Conservation (phyloP, 2,329 filamentous ascomycete genomes). For the Geoglossum cookeanum region DNA sequence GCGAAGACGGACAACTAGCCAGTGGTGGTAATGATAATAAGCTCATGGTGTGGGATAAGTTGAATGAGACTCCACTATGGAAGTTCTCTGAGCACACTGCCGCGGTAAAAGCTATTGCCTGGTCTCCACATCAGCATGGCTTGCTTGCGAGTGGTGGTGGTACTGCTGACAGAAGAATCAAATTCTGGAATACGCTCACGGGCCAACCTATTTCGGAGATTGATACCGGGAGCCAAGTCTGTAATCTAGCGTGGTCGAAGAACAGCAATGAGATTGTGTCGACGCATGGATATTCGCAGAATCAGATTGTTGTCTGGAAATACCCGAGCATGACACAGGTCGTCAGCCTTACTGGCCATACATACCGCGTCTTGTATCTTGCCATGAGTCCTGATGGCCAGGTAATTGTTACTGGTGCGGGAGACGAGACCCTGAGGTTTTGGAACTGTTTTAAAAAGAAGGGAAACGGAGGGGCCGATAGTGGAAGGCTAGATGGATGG, state of each 20-base stretch:
- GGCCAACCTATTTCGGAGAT: constrained; percentile 67
- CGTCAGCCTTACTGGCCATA: constrained; percentile 85
- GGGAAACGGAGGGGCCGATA: constrained; percentile 32
- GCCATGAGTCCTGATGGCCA: constrained; percentile 95
- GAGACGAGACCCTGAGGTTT: constrained; percentile 88
- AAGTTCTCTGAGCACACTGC: constrained; percentile 91
- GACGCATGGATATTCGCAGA: constrained; percentile 93
- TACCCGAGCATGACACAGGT: constrained; percentile 97
- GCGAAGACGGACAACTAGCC: constrained; percentile 83
- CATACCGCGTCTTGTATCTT: constrained; percentile 86
- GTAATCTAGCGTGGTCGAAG: constrained; percentile 91
- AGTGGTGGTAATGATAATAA: constrained; percentile 98
- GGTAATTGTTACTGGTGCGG: constrained; percentile 85
- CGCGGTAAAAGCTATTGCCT: constrained; percentile 92
- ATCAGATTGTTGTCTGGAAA: constrained; percentile 98
- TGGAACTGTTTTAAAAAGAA: constrained; percentile 88
- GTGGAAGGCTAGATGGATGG: constrained; percentile 53
- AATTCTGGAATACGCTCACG: constrained; percentile 92
- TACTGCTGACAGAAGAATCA: constrained; percentile 87
- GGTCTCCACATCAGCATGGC: constrained; percentile 90
- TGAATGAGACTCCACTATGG: constrained; percentile 78
- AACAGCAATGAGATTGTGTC: constrained; percentile 96
- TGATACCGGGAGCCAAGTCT: constrained; percentile 96
- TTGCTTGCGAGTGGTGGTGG: constrained; percentile 90
- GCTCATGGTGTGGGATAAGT: constrained; percentile 93